phyloP scores from a whole-genome alignment of 2,329 filamentous ascomycete genomes.

The Botrytis elliptica region DNA sequence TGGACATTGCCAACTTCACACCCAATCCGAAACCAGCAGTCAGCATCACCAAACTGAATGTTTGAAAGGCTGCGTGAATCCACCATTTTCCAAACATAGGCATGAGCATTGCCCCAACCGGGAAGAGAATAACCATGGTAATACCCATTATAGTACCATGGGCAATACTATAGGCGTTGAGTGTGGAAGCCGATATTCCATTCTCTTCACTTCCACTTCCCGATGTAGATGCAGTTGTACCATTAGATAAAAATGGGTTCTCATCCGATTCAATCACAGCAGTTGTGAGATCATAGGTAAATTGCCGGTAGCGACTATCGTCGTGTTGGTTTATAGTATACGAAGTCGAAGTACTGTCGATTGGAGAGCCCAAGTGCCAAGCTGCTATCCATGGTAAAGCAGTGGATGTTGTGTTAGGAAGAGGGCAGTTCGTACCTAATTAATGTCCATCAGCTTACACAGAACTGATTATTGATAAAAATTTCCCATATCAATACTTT shows the following conservation, averaged over 20 bases:
- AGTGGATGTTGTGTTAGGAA: conserved; percentile 21
- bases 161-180: conserved; percentile 36
- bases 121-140: conserved; percentile 58
- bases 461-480: background rate
- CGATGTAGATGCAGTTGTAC: conserved; percentile 3
- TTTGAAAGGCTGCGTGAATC: conserved; percentile 57
- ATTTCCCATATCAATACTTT: background rate
- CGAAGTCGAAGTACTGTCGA: conserved; percentile 27
- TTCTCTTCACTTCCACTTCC: background rate
- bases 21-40: conserved; percentile 64
- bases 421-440: conserved; percentile 29
- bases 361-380: conserved; percentile 30
- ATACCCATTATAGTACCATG: conserved; percentile 63
- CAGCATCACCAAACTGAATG: conserved; percentile 54
- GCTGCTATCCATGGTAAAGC: conserved; percentile 34
- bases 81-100: conserved; percentile 51
- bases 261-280: conserved; percentile 29
- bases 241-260: conserved; percentile 32
- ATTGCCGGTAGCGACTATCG: conserved; percentile 20
- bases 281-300: conserved; percentile 33
- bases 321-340: conserved; percentile 29
- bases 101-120: conserved; percentile 59
- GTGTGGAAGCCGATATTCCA: background rate
- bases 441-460: background rate
- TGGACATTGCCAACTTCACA: conserved; percentile 47